Base-by-base conservation (phyloP, 1,284 basidiomycete genomes). In the Sanghuangporus sanghuang region DNA sequence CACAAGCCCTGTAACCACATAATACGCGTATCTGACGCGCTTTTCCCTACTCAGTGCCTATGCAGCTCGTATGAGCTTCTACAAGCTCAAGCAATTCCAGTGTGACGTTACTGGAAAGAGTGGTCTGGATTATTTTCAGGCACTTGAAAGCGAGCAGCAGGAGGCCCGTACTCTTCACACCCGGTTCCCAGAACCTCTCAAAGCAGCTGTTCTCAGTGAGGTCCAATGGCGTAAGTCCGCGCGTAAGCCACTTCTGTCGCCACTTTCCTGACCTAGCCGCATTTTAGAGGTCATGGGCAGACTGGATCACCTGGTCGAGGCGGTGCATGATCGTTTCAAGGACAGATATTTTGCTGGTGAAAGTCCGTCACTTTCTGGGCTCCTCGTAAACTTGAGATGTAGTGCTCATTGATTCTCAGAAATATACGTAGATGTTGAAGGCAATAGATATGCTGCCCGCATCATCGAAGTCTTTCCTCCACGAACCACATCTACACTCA, bases 81-180 rank as follows among this genome's bases (percentile, higher is more conserved):
- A 97, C 79, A 86, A 89, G 67, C 85, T 93, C 69, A 94, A 93
- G 71, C 90, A 95, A 73, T 96, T 97, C 77, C 93, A 95, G 72
- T 95, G 94, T 74, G 93, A 96, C 80, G 93, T 96, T 69, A 95
- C 93, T 46, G 95, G 95, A 73, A 96, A 93, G 79, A 92, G 92
- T 69, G 89, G 89, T 61, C 82, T 99, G 62, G 91, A 94, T 77
- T 99, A 95, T 78, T 97, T 97, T 74, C 87, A 95, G 72, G 97
- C 97, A 7, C 80, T 95, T 58, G 87, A 93, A 71, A 96, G 92
- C 68, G 96, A 99, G 76, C 86, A 85, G 65, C 86, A 89, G 71
- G 95, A 98, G 76, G 91, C 93, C 39, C 83, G 86, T 61, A 91
- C 89, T 40, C 84, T 98, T 73, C 94, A 98, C 73, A 84, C 89